Evolutionary conservation across 257 asterid species (phyloP).

Genomic region (Primulina tabacum): DNA sequence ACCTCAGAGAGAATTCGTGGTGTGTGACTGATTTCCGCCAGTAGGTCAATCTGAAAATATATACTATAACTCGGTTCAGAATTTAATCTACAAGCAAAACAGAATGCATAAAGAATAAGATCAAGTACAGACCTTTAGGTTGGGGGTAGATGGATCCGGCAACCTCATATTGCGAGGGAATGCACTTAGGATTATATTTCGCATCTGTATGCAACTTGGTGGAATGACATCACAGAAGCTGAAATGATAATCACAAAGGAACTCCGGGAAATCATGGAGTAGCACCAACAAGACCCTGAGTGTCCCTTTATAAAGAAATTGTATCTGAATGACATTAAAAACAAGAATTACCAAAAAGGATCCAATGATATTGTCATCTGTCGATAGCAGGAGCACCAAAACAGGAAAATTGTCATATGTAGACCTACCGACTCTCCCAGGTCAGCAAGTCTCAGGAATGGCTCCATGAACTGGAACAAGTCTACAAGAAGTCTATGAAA

Average conservation of each 20-base stretch:
- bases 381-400: slow-evolving; percentile 10
- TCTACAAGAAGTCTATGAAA: slow-evolving; percentile 85
- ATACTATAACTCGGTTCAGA: slow-evolving; percentile 21
- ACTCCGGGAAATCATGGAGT: slow-evolving; percentile 97
- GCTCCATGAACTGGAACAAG: slow-evolving; percentile 95
- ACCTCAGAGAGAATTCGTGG: slow-evolving; percentile 95
- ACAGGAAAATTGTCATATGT: not conserved
- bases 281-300: slow-evolving; percentile 93
- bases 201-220: slow-evolving; percentile 95
- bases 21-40: slow-evolving; percentile 75
- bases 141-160: slow-evolving; percentile 97
- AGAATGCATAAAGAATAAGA: not conserved
- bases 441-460: slow-evolving; percentile 89
- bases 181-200: slow-evolving; percentile 92
- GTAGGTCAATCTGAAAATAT: slow-evolving; percentile 66
- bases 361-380: not conserved
- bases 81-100: slow-evolving; percentile 3
- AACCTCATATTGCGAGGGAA: slow-evolving; percentile 98
- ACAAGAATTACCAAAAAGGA: slow-evolving; percentile 19
- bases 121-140: slow-evolving; percentile 57
- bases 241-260: slow-evolving; percentile 97
- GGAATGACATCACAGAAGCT: slow-evolving; percentile 99
- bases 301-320: slow-evolving; percentile 84
- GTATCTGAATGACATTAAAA: slow-evolving; percentile 44
- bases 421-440: slow-evolving; percentile 79